Conservation (phyloP, 352 stramenopile genomes). For the Blastocystis sp. region DNA sequence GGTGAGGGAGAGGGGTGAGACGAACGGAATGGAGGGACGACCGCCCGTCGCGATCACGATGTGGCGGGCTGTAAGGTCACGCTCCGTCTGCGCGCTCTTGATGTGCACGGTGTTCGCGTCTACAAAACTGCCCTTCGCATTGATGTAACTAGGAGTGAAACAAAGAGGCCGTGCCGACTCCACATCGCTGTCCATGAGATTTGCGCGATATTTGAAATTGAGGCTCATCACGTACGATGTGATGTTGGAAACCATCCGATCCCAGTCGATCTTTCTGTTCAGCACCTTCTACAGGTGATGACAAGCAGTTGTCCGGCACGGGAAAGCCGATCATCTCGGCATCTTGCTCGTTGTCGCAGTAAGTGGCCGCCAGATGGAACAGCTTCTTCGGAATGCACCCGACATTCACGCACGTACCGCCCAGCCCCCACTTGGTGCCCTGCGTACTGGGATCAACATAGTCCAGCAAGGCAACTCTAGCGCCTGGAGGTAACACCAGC, state of each 20-base stretch:
- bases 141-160: conserved; percentile 37
- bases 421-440: conserved; percentile 85
- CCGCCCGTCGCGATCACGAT: conserved; percentile 92
- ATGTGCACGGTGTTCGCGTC: conserved; percentile 87
- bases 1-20: conserved; percentile 76
- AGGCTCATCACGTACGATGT: conserved; percentile 94
- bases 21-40: conserved; percentile 82
- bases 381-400: conserved; percentile 99
- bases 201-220: conserved; percentile 82
- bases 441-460: conserved; percentile 87
- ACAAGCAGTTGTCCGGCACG: background rate
- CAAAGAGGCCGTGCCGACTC: background rate
- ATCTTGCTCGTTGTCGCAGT: conserved; percentile 85
- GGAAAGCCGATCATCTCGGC: conserved; percentile 83
- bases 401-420: conserved; percentile 97
- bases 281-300: background rate
- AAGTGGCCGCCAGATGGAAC: conserved; percentile 90
- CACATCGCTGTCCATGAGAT: conserved; percentile 29
- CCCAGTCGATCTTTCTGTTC: conserved; percentile 80
- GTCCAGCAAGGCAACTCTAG: conserved; percentile 86
- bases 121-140: conserved; percentile 76
- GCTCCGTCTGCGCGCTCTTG: conserved; percentile 80
- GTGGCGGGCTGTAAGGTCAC: conserved; percentile 85
- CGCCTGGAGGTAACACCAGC: background rate
- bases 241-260: conserved; percentile 85